Evolutionary conservation across 2,329 filamentous ascomycete genomes (phyloP).

Genomic region (Colletotrichum melonis): DNA sequence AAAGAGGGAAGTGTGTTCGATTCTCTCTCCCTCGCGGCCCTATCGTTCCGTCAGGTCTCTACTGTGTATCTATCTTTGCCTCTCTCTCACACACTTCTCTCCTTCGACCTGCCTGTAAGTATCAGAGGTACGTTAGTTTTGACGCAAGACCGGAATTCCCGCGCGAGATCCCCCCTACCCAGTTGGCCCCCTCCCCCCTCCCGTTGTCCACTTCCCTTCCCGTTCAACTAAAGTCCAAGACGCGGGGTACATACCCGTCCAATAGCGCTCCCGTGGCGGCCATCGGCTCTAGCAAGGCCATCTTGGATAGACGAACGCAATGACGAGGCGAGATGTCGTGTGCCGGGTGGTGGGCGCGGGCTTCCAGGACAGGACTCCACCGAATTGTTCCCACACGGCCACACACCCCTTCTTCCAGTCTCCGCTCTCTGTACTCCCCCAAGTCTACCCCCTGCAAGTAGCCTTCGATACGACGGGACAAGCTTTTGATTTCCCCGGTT

Average conservation of each 20-base stretch:
- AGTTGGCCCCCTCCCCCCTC: background rate
- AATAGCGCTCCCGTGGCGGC: conserved; percentile 32
- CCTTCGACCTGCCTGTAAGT: background rate
- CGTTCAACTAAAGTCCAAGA: conserved; percentile 16
- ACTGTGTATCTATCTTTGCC: background rate
- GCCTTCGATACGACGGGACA: conserved; percentile 30
- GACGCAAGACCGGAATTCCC: background rate
- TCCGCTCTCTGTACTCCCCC: background rate
- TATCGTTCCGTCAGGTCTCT: background rate
- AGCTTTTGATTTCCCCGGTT: conserved; percentile 31
- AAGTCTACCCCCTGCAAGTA: background rate
- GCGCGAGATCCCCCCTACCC: background rate
- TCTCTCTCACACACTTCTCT: background rate
- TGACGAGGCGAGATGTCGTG: conserved; percentile 25
- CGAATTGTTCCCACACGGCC: background rate
- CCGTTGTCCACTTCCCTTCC: conserved; percentile 1
- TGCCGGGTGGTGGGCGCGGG: background rate
- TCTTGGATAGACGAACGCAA: conserved; percentile 13
- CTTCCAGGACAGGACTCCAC: background rate
- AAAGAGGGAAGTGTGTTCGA: background rate
- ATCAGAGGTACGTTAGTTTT: background rate
- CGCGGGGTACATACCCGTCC: conserved; percentile 36
- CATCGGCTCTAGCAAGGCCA: conserved; percentile 15
- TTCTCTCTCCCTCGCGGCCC: background rate
- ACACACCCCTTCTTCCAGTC: background rate